A percentile compares a stretch with the other conserved stretches of the same genome.
These are phyloP conservation scores for Durio zibethinus DNA, from an alignment of 345 rosid genomes.

Conservation along the genomic window DNA sequence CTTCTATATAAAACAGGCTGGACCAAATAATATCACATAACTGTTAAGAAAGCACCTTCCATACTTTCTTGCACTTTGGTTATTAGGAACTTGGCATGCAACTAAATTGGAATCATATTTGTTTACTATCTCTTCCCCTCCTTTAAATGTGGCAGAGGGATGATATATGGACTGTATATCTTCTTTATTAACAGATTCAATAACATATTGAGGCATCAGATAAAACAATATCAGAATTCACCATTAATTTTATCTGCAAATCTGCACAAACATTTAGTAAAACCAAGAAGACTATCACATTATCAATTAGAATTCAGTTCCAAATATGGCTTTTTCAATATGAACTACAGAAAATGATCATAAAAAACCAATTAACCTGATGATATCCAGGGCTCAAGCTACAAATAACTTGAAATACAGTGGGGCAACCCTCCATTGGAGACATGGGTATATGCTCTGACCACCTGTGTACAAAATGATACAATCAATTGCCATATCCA, in stretches of 20 bases:
- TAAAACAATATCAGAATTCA: background rate
- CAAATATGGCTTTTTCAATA: constrained; percentile 1
- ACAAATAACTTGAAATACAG: constrained; percentile 70
- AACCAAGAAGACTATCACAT: background rate
- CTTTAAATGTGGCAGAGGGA: background rate
- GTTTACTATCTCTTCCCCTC: background rate
- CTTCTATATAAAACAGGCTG: background rate
- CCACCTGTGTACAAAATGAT: constrained; percentile 51
- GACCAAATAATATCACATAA: background rate
- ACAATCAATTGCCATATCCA: constrained; percentile 11
- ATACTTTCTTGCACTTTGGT: background rate
- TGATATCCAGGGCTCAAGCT: constrained; percentile 74
- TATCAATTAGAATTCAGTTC: background rate
- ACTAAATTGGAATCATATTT: background rate
- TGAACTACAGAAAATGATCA: constrained; percentile 1
- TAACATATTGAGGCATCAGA: background rate
- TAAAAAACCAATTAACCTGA: constrained; percentile 45
- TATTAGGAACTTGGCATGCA: background rate
- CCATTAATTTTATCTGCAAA: background rate
- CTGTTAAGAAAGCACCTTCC: background rate
- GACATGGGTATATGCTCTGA: constrained; percentile 71
- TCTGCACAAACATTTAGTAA: background rate
- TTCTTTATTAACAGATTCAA: background rate
- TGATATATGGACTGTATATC: background rate
- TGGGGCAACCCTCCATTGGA: constrained; percentile 70